phyloP scores from a whole-genome alignment of 805 yeast genomes.

The Cyberlindnera saturnus region DNA sequence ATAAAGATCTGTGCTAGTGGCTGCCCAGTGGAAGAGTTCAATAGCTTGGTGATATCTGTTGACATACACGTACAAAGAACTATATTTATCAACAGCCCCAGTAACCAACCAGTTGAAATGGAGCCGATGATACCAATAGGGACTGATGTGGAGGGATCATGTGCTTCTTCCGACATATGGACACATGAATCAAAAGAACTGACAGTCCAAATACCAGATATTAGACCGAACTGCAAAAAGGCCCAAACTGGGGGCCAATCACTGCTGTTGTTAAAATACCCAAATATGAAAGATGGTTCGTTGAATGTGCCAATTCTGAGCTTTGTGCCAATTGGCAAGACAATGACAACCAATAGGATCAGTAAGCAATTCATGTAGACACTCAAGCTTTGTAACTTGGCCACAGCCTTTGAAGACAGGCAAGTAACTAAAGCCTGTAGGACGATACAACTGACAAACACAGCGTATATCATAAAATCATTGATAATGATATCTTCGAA shows the following conservation, averaged over 20 bases:
- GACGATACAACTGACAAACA: conserved; percentile 54
- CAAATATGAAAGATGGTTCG: conserved; percentile 48
- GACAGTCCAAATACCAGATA: conserved; percentile 70
- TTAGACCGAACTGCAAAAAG: conserved; percentile 40
- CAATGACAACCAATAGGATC: conserved; percentile 51
- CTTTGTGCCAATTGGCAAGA: conserved; percentile 54
- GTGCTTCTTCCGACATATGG: conserved; percentile 68
- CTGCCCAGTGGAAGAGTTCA: conserved; percentile 41
- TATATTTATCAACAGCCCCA: conserved; percentile 53
- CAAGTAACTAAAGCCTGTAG: conserved; percentile 34
- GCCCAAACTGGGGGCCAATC: conserved; percentile 57
- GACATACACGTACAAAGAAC: conserved; percentile 49
- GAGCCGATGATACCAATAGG: conserved; percentile 61
- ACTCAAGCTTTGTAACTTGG: conserved; percentile 54
- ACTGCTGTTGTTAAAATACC: conserved; percentile 39
- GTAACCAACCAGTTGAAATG: conserved; percentile 45
- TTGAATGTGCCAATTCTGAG: conserved; percentile 30
- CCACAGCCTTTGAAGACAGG: conserved; percentile 47
- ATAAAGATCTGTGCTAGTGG: conserved; percentile 58
- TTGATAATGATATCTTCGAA: conserved; percentile 40
- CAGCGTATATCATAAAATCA: conserved; percentile 50
- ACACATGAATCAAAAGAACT: conserved; percentile 68
- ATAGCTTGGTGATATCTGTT: conserved; percentile 26
- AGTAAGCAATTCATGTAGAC: conserved; percentile 47
- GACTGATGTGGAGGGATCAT: conserved; percentile 52